Evolutionary conservation across 306 rosid species (phyloP).

Genomic region (Quercus cerris): DNA sequence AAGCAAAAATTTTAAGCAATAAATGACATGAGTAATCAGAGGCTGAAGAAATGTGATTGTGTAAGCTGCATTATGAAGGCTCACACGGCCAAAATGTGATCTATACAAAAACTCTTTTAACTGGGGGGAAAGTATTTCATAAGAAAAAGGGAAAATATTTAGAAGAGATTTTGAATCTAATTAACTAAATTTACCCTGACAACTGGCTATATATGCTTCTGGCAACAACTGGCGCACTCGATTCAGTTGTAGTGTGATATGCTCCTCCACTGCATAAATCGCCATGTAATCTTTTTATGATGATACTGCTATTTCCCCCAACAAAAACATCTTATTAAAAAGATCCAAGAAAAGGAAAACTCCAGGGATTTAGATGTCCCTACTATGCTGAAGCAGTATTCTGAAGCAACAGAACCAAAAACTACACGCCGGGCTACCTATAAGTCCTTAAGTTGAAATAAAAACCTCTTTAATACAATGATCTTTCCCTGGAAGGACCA

Average conservation of each 20-base stretch:
- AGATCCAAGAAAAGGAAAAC: conserved; percentile 32
- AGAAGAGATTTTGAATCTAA: conserved; percentile 27
- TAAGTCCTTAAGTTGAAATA: conserved; percentile 28
- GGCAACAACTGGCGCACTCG: conserved; percentile 32
- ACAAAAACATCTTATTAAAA: conserved; percentile 49
- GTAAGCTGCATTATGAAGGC: neutral
- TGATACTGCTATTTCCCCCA: conserved; percentile 20
- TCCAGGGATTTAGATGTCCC: conserved; percentile 26
- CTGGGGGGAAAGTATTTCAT: neutral
- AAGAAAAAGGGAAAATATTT: conserved; percentile 3
- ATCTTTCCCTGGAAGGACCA: conserved; percentile 32
- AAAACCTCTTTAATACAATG: conserved; percentile 31
- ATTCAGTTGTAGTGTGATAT: conserved; percentile 22
- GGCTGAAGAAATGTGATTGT: neutral
- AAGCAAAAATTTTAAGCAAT: conserved; percentile 14
- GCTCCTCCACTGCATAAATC: conserved; percentile 26
- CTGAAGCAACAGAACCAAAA: conserved; percentile 16
- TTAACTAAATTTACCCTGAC: conserved; percentile 34
- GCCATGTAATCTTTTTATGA: conserved; percentile 23
- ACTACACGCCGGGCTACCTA: conserved; percentile 34
- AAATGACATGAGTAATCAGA: neutral
- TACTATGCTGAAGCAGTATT: conserved; percentile 12
- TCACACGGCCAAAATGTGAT: conserved; percentile 13
- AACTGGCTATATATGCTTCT: conserved; percentile 31
- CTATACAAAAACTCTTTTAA: conserved; percentile 47